Base-by-base conservation (phyloP, 345 rosid species). In the Luvunga scandens region DNA sequence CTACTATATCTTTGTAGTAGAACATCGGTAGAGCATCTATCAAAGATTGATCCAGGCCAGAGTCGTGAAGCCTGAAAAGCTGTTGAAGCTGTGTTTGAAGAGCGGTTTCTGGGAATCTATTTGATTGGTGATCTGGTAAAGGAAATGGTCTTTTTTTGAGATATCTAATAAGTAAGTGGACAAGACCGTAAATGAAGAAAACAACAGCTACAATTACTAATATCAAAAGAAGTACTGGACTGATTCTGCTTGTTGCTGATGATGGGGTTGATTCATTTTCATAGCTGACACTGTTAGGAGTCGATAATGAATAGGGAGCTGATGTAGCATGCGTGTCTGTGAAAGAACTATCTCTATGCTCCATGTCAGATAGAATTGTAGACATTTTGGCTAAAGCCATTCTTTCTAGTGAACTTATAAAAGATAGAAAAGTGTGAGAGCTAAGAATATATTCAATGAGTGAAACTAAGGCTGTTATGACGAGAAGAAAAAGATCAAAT, bases 21-120 rank as follows among this genome's bases (percentile, higher is more conserved):
- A 94, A 94, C 53, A 94, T 82, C 8, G 97, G 98, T 66, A 94
- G 65, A 53, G 91, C 89, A 71, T 92, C 98, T 48, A 94, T 82
- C 56, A 80, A 48, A 61, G 91, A 69, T 77, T 91, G 98, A 85
- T 94, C 95, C 1, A 94, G 84, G 48, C 97, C 98, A 0, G 89
- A 90, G 75, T 94, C 88, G 60, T 93, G 97, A 39, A 85, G 77
- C 67, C 83, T 81, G 83, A 92, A 92, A 19, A 92, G 92, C 70
- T 89, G 90, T 33, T 92, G 95, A 50, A 91, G 94, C 85, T 91
- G 94, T 69, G 90, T 84, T 66, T 89, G 92, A 39, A 89, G 83
- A 62, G 92, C 77, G 79, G 75, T 77, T 71, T 87, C 87, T 66
- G 78, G 82, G 84, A 59, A 81, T 72, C 90, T 77, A 25, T 85